Conservation (phyloP, 176 grass and related monocot species). For the Triticum dicoccoides region DNA sequence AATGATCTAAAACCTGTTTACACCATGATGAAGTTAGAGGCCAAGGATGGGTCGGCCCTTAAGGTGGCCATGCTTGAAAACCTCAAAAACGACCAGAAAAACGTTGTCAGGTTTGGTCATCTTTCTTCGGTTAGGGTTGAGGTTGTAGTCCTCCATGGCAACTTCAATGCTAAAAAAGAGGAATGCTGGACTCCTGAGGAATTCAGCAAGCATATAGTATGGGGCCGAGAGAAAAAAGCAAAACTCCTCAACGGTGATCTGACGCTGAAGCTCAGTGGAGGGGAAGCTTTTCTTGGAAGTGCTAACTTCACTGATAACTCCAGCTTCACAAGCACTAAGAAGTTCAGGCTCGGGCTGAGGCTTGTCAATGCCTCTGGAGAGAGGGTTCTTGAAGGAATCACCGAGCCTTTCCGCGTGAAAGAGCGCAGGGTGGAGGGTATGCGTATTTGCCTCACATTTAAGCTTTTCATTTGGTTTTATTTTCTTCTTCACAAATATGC, state of each 20-base stretch:
- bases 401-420: constrained; percentile 49
- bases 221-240: constrained; percentile 30
- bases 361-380: constrained; percentile 25
- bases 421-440: constrained; percentile 62
- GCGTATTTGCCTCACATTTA: not conserved
- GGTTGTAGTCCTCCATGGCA: constrained; percentile 51
- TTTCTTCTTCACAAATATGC: not conserved
- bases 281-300: constrained; percentile 40
- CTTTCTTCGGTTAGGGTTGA: constrained; percentile 52
- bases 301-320: constrained; percentile 62
- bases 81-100: not conserved
- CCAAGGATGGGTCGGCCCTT: constrained; percentile 29
- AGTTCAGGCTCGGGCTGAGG: constrained; percentile 58
- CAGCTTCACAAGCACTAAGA: constrained; percentile 56
- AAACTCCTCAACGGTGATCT: constrained; percentile 48
- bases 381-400: constrained; percentile 56
- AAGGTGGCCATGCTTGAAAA: constrained; percentile 46
- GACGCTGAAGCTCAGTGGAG: constrained; percentile 41
- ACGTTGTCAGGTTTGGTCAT: constrained; percentile 28
- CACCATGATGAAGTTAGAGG: constrained; percentile 47
- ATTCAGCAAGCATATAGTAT: constrained; percentile 48
- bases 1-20: constrained; percentile 37
- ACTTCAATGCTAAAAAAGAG: constrained; percentile 46
- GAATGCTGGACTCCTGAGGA: constrained; percentile 51
- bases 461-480: not conserved